Evolutionary conservation across 2,329 filamentous ascomycete species (phyloP), one percentile per base, ranked within the genome.

Genomic region (Pseudonectria foliicola): DNA sequence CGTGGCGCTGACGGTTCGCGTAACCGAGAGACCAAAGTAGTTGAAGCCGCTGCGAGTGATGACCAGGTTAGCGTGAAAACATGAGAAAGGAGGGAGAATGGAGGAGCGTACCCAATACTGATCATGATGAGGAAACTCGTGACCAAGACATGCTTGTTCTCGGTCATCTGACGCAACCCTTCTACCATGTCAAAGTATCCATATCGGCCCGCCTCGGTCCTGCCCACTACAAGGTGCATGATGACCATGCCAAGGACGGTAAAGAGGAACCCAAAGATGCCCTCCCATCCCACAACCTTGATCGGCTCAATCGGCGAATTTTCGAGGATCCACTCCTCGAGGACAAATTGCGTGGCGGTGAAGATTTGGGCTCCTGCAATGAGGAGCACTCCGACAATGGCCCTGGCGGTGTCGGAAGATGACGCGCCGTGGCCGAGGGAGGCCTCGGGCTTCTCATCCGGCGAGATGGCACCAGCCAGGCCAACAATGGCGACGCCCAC

Each of bases 281-380:
- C 92, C 62, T 98, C 92, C 88, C 89, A 98, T 23, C 89, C 90
- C 21, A 98, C 92, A 13, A 95, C 87, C 52, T 80, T 81, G 44
- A 98, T 77, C 1, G 92, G 90, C 51, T 92, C 85, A 31, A 79
- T 73, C 14, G 63, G 52, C 1, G 71, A 76, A 39, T 70, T 64
- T 56, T 77, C 73, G 3, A 98, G 74, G 46, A 98, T 87, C 69
- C 82, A 92, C 66, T 98, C 92, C 61, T 98, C 92, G 3, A 94
- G 66, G 15, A 96, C 92, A 53, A 96, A 98, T 60, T 98, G 92
- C 2, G 86, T 86, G 1, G 92, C 92, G 0, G 92, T 96, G 59
- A 98, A 96, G 55, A 98, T 84, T 64, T 98, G 92, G 1, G 90
- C 92, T 3, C 83, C 84, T 4, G 92, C 92, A 56, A 98, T 96